These are phyloP conservation scores for Ophiostoma himal-ulmi DNA, from an alignment of 2,329 filamentous ascomycete genomes.

Conservation along the genomic window DNA sequence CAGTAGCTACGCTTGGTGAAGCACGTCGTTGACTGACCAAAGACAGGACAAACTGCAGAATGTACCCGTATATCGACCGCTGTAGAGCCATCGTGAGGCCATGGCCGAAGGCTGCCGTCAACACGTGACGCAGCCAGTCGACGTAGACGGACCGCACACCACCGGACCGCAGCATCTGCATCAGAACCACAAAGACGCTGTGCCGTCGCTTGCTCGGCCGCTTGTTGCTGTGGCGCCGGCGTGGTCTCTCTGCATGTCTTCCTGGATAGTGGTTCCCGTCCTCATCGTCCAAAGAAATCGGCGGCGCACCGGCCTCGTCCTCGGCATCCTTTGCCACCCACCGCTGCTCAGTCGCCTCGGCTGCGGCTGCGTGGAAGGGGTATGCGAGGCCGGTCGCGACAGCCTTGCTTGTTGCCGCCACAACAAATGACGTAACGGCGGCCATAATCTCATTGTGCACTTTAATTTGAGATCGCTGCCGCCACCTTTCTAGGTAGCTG, in stretches of 20 bases:
- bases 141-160: conserved; percentile 67
- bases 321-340: neutral
- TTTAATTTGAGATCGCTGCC: conserved; percentile 33
- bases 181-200: conserved; percentile 25
- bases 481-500: neutral
- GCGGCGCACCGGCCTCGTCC: neutral
- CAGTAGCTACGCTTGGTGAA: neutral
- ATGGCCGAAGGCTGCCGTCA: conserved; percentile 80
- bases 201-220: conserved; percentile 24
- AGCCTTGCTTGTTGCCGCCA: conserved; percentile 72
- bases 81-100: conserved; percentile 85
- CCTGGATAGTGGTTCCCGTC: neutral
- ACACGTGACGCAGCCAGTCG: conserved; percentile 67
- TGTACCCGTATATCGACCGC: conserved; percentile 64
- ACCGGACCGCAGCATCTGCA: conserved; percentile 52
- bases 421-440: conserved; percentile 38
- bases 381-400: conserved; percentile 73
- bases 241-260: neutral
- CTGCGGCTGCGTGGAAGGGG: conserved; percentile 67
- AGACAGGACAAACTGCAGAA: conserved; percentile 59
- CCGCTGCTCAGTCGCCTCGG: conserved; percentile 24
- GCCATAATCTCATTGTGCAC: conserved; percentile 26
- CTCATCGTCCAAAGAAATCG: neutral
- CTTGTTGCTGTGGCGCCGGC: neutral
- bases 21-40: neutral